These are phyloP conservation scores for Daldinia bambusicola DNA, from an alignment of 495 filamentous ascomycete genomes.

Conservation along the genomic window DNA sequence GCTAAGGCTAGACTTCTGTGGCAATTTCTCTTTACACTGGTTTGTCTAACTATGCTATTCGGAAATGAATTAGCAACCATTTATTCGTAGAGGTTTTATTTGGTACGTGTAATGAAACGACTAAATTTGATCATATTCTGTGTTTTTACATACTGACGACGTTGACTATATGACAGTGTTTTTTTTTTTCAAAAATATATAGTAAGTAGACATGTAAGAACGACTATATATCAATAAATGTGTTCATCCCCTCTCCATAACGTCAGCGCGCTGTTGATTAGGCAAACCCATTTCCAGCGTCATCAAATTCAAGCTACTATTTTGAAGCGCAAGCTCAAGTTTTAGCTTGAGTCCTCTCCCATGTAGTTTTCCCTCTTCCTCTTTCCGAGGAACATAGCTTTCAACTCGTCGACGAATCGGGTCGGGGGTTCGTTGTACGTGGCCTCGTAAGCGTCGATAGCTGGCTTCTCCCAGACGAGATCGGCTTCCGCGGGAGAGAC, in stretches of 20 bases:
- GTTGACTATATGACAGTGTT: no score
- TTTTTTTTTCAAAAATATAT: neutral
- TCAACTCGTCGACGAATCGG: slow-evolving; percentile 46
- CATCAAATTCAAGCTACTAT: neutral
- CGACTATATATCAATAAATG: neutral
- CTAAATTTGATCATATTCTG: neutral
- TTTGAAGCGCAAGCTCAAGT: neutral
- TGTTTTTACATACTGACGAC: no score
- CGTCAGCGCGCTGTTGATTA: neutral
- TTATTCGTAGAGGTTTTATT: no score
- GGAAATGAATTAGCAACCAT: no score
- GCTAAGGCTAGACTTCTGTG: no score
- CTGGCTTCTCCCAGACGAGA: slow-evolving; percentile 66
- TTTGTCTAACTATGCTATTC: no score
- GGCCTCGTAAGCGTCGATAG: slow-evolving; percentile 74
- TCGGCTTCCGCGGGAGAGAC: slow-evolving; percentile 61
- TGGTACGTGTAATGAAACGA: no score
- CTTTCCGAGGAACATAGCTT: slow-evolving; percentile 29
- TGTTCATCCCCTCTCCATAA: neutral
- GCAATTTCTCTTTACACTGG: no score
- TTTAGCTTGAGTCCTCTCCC: slow-evolving; percentile 43
- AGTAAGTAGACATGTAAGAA: neutral
- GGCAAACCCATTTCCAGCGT: neutral
- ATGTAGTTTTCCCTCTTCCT: slow-evolving; percentile 39
- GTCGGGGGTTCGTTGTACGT: slow-evolving; percentile 38